Evolutionary conservation across 176 grass and related monocot species (phyloP).

Genomic region (Juncus inflexus): DNA sequence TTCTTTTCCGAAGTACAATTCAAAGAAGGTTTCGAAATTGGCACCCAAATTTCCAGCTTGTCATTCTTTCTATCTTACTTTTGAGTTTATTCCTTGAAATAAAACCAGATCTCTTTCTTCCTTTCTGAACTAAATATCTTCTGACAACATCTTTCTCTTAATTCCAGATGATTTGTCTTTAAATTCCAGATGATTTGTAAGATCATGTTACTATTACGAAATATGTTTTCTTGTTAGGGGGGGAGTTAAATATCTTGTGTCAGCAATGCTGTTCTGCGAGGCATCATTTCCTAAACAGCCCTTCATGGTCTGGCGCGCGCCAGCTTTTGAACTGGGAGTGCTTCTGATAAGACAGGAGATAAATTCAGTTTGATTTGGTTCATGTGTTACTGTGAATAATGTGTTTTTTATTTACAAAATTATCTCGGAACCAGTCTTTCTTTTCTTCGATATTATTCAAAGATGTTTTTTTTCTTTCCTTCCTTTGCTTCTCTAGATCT

Average conservation of each 20-base stretch:
- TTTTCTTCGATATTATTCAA: neutral
- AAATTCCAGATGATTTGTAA: neutral
- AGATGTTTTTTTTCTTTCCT: neutral
- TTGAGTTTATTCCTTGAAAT: neutral
- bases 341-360: conserved; percentile 13
- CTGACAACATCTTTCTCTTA: neutral
- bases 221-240: conserved; percentile 23
- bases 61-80: neutral
- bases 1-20: conserved; percentile 23
- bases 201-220: conserved; percentile 5
- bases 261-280: conserved; percentile 10
- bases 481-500: neutral
- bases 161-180: neutral
- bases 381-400: neutral
- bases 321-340: conserved; percentile 15
- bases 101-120: too few species aligned
- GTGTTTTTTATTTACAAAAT: neutral
- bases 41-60: neutral
- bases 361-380: neutral
- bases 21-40: too few species aligned
- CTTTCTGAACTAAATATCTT: conserved; percentile 7
- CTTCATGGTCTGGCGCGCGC: conserved; percentile 5
- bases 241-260: conserved; percentile 9
- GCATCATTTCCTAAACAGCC: conserved; percentile 55
- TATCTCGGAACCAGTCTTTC: neutral